Evolutionary conservation across 2,329 filamentous ascomycete species (phyloP), one percentile per base, ranked within the genome.

Genomic region (Sclerotiophoma versabilis): DNA sequence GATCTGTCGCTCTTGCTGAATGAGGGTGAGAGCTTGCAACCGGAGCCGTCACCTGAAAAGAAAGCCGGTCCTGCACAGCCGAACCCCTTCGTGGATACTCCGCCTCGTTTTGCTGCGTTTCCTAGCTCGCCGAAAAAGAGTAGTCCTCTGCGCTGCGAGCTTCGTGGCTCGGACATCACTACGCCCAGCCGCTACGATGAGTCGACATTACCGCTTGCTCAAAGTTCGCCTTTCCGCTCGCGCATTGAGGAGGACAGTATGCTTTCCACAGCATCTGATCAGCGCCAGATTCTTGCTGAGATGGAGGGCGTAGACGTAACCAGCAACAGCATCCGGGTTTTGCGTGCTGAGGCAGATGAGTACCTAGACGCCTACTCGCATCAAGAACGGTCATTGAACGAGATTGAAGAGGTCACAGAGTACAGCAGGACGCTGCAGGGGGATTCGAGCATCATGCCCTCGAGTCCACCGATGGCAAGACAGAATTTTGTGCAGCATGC

Each of bases 331-430:
- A 59, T 75, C 19, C 58, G 68, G 15, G 65, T 63, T 22, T 57
- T 75, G 19, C 71, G 71, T 10, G 60, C 66, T 15, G 70, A 75
- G 39, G 70, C 70, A 3, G 65, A 74, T 46, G 70, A 62, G 12
- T 72, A 72, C 41, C 65, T 71, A 2, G 59, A 71, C 8, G 71
- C 71, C 1, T 75, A 74, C 44, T 65, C 69, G 36, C 56, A 63
- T 5, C 72, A 71, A 49, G 63, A 72, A 20, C 70, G 66, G 11
- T 67, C 64, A 5, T 52, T 75, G 10, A 54, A 71, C 19, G 68
- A 72, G 26, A 70, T 75, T 22, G 64, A 66, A 22, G 72, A 75
- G 50, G 64, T 73, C n/a, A 75, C 72, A 1, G 72, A 74, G 42
- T 63, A 59, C 9, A 73, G 70, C 49, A 62, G 59, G 32, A 68